Base-by-base conservation (phyloP, 805 yeast genomes). In the Hyphopichia homilentoma region DNA sequence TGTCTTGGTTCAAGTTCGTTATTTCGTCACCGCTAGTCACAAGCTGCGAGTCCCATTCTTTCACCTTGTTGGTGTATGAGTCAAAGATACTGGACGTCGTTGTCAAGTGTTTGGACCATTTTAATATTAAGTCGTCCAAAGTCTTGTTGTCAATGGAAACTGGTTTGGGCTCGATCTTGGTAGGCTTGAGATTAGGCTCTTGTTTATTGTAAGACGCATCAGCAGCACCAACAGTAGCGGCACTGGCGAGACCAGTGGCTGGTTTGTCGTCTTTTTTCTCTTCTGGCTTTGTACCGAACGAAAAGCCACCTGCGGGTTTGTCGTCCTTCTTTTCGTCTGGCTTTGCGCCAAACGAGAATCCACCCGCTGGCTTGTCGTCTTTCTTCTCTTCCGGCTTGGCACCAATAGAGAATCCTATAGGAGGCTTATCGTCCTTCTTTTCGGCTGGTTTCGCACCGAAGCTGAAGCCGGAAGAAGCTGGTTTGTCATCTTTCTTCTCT, bases 51-150 rank as follows among this genome's bases (percentile, higher is more conserved):
- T 93, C 98, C 97, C 97, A 93, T 32, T 73, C 71, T 40, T 81
- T 79, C 14, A 90, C 79, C 38, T 81, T 82, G 16, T 69, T 65
- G 6, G 96, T 79, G 53, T 86, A 90, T 8, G 69, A 59, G 37
- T 81, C 81, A 60, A 89, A 93, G 22, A 84, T 80, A 16, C 73
- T 70, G 2, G 90, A 75, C 1, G 93, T 78, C 9, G 75, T 70
- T 2, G 90, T 69, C 38, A 93, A 61, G 44, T 93, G 95, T 35
- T 79, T 77, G 0, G 97, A 84, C 98, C 98, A 93, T 58, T 84
- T 88, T 9, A 88, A 76, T 26, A 93, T 84, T 44, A 93, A 71
- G 54, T 93, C 97, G 50, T 93, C 97, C 50, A 93, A 66, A 1
- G 96, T 87, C 56, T 87, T 87, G 60, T 93, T 93, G 47, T 85